phyloP scores from a whole-genome alignment of 345 rosid genomes.

The Turritis glabra region DNA sequence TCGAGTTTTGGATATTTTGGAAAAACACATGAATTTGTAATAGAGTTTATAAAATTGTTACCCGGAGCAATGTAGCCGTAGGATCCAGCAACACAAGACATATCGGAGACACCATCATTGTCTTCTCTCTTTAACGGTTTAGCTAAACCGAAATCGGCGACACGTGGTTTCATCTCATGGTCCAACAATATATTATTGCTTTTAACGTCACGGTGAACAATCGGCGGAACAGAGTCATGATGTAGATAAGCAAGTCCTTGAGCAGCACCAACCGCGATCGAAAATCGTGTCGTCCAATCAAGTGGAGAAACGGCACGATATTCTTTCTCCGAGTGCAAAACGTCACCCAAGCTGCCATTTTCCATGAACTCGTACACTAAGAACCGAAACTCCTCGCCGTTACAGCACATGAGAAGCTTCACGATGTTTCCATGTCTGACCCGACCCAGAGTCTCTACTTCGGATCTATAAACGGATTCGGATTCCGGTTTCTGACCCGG shows the following conservation, averaged over 20 bases:
- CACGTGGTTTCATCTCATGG: conserved; percentile 55
- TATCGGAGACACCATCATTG: conserved; percentile 21
- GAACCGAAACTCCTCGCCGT: conserved; percentile 46
- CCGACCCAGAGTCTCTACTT: conserved; percentile 59
- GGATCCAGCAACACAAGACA: conserved; percentile 67
- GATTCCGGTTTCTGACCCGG: conserved; percentile 22
- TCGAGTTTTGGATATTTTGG: too few species aligned
- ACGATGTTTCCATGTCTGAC: conserved; percentile 67
- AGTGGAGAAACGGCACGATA: conserved; percentile 27
- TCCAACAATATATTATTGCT: conserved; percentile 73
- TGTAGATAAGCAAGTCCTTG: conserved; percentile 76
- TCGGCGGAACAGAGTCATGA: conserved; percentile 66
- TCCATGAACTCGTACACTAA: conserved; percentile 73
- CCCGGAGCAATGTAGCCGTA: conserved; percentile 90
- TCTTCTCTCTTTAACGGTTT: conserved; percentile 46
- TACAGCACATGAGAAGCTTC: conserved; percentile 56
- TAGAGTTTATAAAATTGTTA: conserved; percentile 15
- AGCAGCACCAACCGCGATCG: conserved; percentile 61
- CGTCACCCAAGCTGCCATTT: conserved; percentile 76
- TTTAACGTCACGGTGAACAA: conserved; percentile 83
- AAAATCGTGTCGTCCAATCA: conserved; percentile 54
- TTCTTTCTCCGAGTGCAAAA: conserved; percentile 50
- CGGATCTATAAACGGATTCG: conserved; percentile 45
- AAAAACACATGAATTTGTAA: background rate
- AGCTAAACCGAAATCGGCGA: conserved; percentile 85